These are phyloP conservation scores for Exophiala alcalophila DNA, from an alignment of 2,329 filamentous ascomycete genomes.

Conservation along the genomic window DNA sequence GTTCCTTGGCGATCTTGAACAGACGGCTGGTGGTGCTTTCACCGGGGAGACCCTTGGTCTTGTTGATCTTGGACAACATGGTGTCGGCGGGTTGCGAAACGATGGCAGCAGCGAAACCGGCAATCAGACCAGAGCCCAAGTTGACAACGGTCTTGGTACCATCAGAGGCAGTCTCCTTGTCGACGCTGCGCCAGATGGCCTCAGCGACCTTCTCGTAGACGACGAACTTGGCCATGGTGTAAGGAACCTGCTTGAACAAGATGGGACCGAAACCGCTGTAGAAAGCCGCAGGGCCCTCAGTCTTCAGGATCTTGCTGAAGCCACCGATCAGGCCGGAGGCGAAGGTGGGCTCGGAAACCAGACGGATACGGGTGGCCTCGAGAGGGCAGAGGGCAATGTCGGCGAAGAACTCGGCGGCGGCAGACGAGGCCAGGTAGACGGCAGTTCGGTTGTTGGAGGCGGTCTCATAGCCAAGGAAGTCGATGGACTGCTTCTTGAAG, in stretches of 20 bases:
- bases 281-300: slow-evolving; percentile 80
- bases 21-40: slow-evolving; percentile 77
- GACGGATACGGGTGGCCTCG: slow-evolving; percentile 89
- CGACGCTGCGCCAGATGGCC: slow-evolving; percentile 63
- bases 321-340: slow-evolving; percentile 75
- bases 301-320: slow-evolving; percentile 78
- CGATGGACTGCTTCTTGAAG: slow-evolving; percentile 91
- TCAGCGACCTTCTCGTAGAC: slow-evolving; percentile 87
- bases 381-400: slow-evolving; percentile 76
- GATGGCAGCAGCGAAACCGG: slow-evolving; percentile 81
- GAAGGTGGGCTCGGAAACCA: slow-evolving; percentile 83
- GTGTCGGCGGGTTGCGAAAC: slow-evolving; percentile 89
- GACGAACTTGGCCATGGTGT: slow-evolving; percentile 95
- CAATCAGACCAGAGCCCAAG: slow-evolving; percentile 79
- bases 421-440: slow-evolving; percentile 71
- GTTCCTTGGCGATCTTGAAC: slow-evolving; percentile 84
- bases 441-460: slow-evolving; percentile 75
- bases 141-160: slow-evolving; percentile 75
- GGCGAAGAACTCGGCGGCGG: slow-evolving; percentile 62
- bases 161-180: slow-evolving; percentile 68
- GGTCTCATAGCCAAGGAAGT: slow-evolving; percentile 71
- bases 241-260: slow-evolving; percentile 84
- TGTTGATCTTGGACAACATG: slow-evolving; percentile 96
- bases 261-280: slow-evolving; percentile 90
- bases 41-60: slow-evolving; percentile 82